phyloP scores from a whole-genome alignment of 371 early-diverging fungal genomes.

The Polyrhizophydium stewartii region DNA sequence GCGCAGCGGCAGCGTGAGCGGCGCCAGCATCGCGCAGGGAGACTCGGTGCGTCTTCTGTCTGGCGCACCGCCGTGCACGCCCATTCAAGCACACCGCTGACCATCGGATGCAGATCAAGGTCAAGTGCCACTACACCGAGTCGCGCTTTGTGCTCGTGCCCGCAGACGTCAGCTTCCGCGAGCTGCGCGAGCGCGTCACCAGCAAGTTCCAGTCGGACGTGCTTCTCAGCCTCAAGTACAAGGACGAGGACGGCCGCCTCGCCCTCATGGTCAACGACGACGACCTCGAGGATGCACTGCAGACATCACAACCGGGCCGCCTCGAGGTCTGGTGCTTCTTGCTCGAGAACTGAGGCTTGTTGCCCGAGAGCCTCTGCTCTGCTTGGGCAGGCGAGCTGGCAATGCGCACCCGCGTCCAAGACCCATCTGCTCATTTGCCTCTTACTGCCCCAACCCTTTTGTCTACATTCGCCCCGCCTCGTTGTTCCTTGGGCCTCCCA shows the following conservation, averaged over 20 bases:
- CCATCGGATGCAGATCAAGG: constrained; percentile 48
- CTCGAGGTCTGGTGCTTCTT: constrained; percentile 1
- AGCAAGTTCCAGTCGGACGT: constrained; percentile 54
- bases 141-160: constrained; percentile 72
- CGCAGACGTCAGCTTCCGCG: constrained; percentile 54
- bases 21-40: background rate
- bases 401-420: too few relatives aligned
- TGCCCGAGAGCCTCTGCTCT: too few relatives aligned
- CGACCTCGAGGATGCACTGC: constrained; percentile 79
- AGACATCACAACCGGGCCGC: constrained; percentile 17
- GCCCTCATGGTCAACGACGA: constrained; percentile 89
- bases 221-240: constrained; percentile 67
- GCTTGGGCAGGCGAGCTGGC: too few relatives aligned
- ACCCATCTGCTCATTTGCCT: too few relatives aligned
- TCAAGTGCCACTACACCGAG: constrained; percentile 71
- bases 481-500: too few relatives aligned
- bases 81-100: background rate
- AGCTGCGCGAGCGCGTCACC: constrained; percentile 55
- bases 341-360: too few relatives aligned
- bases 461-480: too few relatives aligned
- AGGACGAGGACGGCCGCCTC: constrained; percentile 83
- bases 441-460: too few relatives aligned
- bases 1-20: background rate
- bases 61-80: background rate
- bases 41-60: background rate